A percentile compares a stretch with the other conserved stretches of the same genome.
These are phyloP conservation scores for Eimeria necatrix DNA, from an alignment of 169 alveolate species.

Conservation along the genomic window DNA sequence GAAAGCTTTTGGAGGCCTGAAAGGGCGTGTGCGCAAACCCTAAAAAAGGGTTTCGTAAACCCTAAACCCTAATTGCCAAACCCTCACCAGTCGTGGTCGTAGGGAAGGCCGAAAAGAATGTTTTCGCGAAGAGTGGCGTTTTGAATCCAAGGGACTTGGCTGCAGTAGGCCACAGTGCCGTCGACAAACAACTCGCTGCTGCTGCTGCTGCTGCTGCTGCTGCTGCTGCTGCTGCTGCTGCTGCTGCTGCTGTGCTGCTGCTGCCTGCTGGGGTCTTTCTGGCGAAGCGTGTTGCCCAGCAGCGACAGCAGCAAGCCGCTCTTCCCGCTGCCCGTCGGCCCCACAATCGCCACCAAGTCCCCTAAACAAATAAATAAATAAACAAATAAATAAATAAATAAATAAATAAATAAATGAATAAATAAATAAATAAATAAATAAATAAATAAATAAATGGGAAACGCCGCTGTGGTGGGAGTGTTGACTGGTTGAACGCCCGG, in stretches of 20 bases:
- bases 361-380: conserved; percentile 83
- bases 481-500: too few species aligned
- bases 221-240: neutral
- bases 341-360: conserved; percentile 89
- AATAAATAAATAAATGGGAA: neutral
- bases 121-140: conserved; percentile 91
- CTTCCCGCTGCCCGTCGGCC: conserved; percentile 94
- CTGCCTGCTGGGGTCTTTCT: neutral
- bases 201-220: too few species aligned
- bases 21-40: too few species aligned
- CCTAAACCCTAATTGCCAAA: too few species aligned
- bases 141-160: conserved; percentile 90
- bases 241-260: too few species aligned
- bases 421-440: neutral
- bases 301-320: conserved; percentile 89
- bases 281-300: conserved; percentile 85
- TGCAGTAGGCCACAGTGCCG: conserved; percentile 88
- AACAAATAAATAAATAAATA: neutral
- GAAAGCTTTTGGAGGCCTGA: too few species aligned
- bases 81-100: conserved; percentile 80
- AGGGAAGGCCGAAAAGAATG: conserved; percentile 92
- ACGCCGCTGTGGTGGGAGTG: too few species aligned
- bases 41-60: too few species aligned
- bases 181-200: conserved; percentile 45
- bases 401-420: too few species aligned